Base-by-base conservation (phyloP, 495 filamentous ascomycete genomes). In the Penicillium ochrochloron region DNA sequence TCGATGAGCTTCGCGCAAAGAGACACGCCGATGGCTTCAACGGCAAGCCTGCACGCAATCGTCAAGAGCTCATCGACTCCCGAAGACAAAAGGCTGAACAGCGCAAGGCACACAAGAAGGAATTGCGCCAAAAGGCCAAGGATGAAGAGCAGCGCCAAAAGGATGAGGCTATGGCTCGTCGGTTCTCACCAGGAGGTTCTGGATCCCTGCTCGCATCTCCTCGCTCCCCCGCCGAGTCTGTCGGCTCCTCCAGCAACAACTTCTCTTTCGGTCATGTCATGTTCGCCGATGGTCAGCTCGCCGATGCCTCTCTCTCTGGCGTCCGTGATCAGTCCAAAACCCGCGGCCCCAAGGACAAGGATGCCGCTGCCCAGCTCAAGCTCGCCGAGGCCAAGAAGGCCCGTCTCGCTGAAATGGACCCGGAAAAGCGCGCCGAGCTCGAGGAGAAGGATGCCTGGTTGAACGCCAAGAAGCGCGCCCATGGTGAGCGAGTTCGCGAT, bases 401-500 rank as follows among this genome's bases (percentile, higher is more conserved):
- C 75, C 87, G 92, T 44, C 69, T 97, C 39, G 84, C 83, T 34
- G 82, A 77, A 34, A 85, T 97, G 76, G 87, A 91, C 64, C 86
- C 88, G 3, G 84, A 87, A 64, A 94, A 97, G 78, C 90, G 88
- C 44, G 89, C 87, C 54, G 90, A 95, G 59, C 85, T 98, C 23
- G 86, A 91, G 63, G 93, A 97, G 77, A 97, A 97, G 79, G 94
- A 99, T 71, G 76, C 87, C 55, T 99, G 95, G 95, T 82, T 96
- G 61, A 94, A 93, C 56, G 95, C 94, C 8, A 87, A 92, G 76
- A 92, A 94, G 75, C 89, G 91, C 29, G 92, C 91, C 4, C 90
- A 94, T 66, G 92, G 95, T 31, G 93, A 97, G 73, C 92, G 93
- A 68, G 88, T 97, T n/a, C 84, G 87, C 62, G 93, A 98, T 64